Base-by-base conservation (phyloP, 2,329 filamentous ascomycete genomes). In the Alternaria sp. region DNA sequence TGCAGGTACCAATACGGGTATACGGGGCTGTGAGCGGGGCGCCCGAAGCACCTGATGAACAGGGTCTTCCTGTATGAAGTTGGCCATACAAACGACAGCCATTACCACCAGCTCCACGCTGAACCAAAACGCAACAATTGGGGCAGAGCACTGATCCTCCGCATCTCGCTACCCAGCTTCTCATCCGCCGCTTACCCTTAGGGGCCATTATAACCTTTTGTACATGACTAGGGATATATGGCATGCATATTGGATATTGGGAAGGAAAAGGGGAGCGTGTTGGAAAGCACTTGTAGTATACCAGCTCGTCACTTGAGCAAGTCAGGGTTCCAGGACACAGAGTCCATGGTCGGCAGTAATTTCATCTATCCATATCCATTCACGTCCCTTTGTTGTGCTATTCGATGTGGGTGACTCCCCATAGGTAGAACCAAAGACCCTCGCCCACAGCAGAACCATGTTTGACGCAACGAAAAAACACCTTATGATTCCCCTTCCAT, bases 1-100 rank as follows among this genome's bases (percentile, higher is more conserved):
- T 97, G 49, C 88, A 89, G 33, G 93, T 97, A 49, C 94, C 94
- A 25, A 82, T 97, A 68, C 88, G 89, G 55, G 92, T 97, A 10
- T 97, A 96, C 71, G 87, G 87, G 6, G 85, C 86, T 64, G 82
- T 84, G 6, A 82, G 84, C 28, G 82, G 83, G 25, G 82, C 57
- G 8, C 63, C 67, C 2, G 77, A 76, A 44, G 68, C 56, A 11
- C 61, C 64, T 21, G 76, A 77, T 54, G 75, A 76, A 23, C 76
- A 78, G 18, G 78, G 78, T 1, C 57, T 78, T 51, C 68, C 70
- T 1, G 74, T 80, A 12, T 80, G 67, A 76, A 44, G 14, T 18
- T 41, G 30, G 49, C 49, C 49, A 51, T 51, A 51, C 7, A n/a
- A 10, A 37, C 5, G 49, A 14, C 8, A 12, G 5, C 28, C 49